Conservation (phyloP, 805 yeast species). For the Candida mattraensis region DNA sequence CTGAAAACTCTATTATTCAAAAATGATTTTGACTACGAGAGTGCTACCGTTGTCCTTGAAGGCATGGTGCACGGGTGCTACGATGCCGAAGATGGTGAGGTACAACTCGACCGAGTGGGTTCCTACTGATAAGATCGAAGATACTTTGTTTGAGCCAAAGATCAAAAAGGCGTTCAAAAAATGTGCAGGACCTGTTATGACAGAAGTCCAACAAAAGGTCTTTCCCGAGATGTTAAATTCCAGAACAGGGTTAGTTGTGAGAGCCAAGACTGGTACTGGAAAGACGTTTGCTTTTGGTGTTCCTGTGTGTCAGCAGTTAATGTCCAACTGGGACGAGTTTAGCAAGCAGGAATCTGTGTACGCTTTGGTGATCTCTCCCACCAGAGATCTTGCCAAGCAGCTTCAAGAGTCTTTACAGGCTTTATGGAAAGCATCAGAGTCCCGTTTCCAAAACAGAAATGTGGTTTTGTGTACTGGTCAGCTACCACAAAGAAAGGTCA, state of each 20-base stretch:
- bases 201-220: constrained; percentile 68
- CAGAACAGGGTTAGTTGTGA: constrained; percentile 68
- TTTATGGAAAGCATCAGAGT: constrained; percentile 32
- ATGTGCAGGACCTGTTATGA: constrained; percentile 48
- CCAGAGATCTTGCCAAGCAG: constrained; percentile 88
- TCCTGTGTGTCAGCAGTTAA: constrained; percentile 65
- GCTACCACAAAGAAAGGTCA: constrained; percentile 35
- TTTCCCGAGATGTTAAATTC: constrained; percentile 53
- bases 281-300: constrained; percentile 87
- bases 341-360: constrained; percentile 40
- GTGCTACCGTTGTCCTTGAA: neutral
- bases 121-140: neutral
- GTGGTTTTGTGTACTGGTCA: constrained; percentile 72
- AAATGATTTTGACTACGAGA: constrained; percentile 1
- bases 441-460: constrained; percentile 21
- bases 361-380: constrained; percentile 79
- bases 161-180: constrained; percentile 33
- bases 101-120: constrained; percentile 9
- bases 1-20: neutral
- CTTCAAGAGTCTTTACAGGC: constrained; percentile 64
- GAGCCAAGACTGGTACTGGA: constrained; percentile 96
- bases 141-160: constrained; percentile 1
- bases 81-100: neutral
- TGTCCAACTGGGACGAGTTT: constrained; percentile 23
- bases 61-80: too few relatives aligned